A percentile compares a stretch with the other conserved stretches of the same genome.
These are phyloP conservation scores for Bremia lactucae DNA, from an alignment of 352 stramenopile genomes.

Conservation along the genomic window DNA sequence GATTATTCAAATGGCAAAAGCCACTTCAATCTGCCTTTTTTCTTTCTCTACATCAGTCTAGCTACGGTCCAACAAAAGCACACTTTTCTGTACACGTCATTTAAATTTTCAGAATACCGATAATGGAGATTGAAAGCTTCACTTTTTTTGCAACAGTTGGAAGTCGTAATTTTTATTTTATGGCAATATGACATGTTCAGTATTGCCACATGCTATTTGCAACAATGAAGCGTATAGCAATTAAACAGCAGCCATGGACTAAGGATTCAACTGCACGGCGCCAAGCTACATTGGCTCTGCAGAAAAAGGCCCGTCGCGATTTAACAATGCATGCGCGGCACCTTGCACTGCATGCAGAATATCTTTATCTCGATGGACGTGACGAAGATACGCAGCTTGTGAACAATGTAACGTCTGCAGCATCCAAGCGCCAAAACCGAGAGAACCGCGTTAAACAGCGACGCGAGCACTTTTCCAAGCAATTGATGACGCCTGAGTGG, in stretches of 20 bases:
- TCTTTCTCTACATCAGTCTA: too few species aligned
- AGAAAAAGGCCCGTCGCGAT: conserved; percentile 66
- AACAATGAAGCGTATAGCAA: conserved; percentile 29
- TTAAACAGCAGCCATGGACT: conserved; percentile 64
- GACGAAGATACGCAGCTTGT: conserved; percentile 15
- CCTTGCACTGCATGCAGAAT: conserved; percentile 32
- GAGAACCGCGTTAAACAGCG: conserved; percentile 70
- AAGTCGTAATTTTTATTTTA: too few species aligned
- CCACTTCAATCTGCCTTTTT: too few species aligned
- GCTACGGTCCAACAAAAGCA: too few species aligned
- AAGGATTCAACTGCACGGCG: conserved; percentile 47
- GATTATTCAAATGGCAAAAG: too few species aligned
- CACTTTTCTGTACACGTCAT: too few species aligned
- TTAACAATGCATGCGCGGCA: conserved; percentile 67
- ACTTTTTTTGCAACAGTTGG: too few species aligned
- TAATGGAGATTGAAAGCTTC: too few species aligned
- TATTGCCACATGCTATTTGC: not conserved
- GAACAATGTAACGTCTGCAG: conserved; percentile 12
- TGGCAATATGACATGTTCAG: too few species aligned
- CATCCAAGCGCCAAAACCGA: conserved; percentile 46
- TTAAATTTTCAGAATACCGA: too few species aligned
- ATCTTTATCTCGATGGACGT: conserved; percentile 6
- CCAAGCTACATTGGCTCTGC: conserved; percentile 43
- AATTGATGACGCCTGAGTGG: conserved; percentile 86
- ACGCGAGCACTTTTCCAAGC: conserved; percentile 62